A percentile compares a stretch with the other conserved stretches of the same genome.
Conservation (phyloP, 768 basidiomycete genomes). For the Boletus vermiculosoides region DNA sequence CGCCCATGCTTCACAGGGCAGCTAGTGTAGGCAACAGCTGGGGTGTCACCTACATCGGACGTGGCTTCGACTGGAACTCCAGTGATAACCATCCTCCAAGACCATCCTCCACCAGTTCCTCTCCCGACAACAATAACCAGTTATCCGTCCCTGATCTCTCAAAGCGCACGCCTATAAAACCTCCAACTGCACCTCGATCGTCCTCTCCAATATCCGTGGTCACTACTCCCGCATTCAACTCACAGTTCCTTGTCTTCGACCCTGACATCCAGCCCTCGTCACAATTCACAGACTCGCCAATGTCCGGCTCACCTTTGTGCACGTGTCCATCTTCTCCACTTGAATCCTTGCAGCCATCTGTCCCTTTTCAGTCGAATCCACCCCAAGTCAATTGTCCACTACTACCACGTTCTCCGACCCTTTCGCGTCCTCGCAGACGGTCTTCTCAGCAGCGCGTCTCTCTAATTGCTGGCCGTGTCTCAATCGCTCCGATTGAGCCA, state of each 20-base stretch:
- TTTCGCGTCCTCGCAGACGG: constrained; percentile 65
- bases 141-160: constrained; percentile 16
- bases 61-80: constrained; percentile 75
- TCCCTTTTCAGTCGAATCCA: constrained; percentile 20
- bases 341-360: constrained; percentile 16
- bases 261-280: constrained; percentile 29
- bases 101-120: constrained; percentile 1
- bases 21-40: constrained; percentile 76
- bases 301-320: constrained; percentile 32
- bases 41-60: constrained; percentile 82
- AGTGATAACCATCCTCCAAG: constrained; percentile 33
- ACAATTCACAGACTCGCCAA: constrained; percentile 32
- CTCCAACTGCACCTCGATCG: constrained; percentile 7
- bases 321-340: constrained; percentile 36
- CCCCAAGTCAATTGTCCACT: constrained; percentile 28
- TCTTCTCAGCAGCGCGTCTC: constrained; percentile 86
- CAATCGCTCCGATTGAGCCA: constrained; percentile 73
- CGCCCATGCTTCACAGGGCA: constrained; percentile 53
- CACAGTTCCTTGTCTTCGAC: constrained; percentile 22
- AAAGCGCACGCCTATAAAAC: constrained; percentile 5
- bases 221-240: constrained; percentile 27
- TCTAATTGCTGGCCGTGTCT: constrained; percentile 77
- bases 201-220: constrained; percentile 15
- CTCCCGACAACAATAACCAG: constrained; percentile 11
- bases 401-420: constrained; percentile 50